Percentiles rank a stretch among this genome's conserved stretches.
Evolutionary conservation across 2,329 filamentous ascomycete species (phyloP).

Genomic region (Diaporthe velutina): DNA sequence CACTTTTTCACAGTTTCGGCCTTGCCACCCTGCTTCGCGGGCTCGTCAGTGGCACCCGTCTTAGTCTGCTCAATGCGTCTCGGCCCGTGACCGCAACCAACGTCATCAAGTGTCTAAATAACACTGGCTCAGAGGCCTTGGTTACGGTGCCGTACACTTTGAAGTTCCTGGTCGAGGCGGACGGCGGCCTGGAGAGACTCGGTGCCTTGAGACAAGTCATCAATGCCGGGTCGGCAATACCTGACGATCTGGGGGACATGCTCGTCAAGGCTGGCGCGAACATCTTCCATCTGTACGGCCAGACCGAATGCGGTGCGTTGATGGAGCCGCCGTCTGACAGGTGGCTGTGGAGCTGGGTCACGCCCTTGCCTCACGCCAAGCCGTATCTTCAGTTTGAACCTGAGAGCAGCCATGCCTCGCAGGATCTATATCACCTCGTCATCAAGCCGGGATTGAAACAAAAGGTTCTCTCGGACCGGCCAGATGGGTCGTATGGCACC

Average conservation of each 20-base stretch:
- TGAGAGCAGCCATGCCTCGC: background rate
- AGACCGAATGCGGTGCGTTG: constrained; percentile 25
- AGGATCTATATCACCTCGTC: constrained; percentile 24
- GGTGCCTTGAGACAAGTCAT: constrained; percentile 23
- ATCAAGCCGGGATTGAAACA: constrained; percentile 3
- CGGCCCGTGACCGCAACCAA: constrained; percentile 18
- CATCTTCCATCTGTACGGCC: constrained; percentile 30
- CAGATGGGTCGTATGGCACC: constrained; percentile 31
- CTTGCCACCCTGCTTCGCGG: constrained; percentile 28
- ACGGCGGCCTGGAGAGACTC: constrained; percentile 5
- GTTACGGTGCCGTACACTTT: constrained; percentile 28
- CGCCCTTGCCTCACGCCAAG: constrained; percentile 20
- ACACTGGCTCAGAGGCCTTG: background rate
- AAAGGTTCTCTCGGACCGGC: constrained; percentile 15
- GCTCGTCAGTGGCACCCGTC: constrained; percentile 22
- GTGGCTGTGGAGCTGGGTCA: constrained; percentile 26
- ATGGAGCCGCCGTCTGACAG: constrained; percentile 29
- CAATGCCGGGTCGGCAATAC: constrained; percentile 26
- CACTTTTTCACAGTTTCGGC: constrained; percentile 31
- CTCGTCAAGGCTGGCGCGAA: background rate
- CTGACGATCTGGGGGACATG: constrained; percentile 23
- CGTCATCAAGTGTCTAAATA: background rate
- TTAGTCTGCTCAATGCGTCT: constrained; percentile 20
- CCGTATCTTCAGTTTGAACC: constrained; percentile 20
- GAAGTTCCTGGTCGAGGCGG: constrained; percentile 30